A percentile compares a stretch with the other conserved stretches of the same genome.
phyloP scores from a whole-genome alignment of 176 grass and related monocot species.

The Phyllostachys edulis region DNA sequence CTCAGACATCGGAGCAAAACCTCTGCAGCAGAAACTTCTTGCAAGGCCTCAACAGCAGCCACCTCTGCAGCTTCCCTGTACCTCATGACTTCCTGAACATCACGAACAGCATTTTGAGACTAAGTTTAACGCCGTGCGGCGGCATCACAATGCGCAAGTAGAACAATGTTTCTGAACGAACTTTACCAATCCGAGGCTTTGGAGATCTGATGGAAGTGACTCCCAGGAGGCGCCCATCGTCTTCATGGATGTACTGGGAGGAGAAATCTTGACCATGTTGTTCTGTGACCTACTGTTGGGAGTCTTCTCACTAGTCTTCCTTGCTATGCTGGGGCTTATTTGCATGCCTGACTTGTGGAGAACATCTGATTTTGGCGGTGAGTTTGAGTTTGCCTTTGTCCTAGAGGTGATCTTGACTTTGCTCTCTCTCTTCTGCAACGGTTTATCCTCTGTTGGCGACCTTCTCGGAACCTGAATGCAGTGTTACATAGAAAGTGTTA shows the following conservation, averaged over 20 bases:
- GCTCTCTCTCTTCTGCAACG: slow-evolving; percentile 32
- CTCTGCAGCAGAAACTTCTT: slow-evolving; percentile 67
- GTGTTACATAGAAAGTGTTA: neutral
- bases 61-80: slow-evolving; percentile 67
- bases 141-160: neutral
- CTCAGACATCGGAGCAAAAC: slow-evolving; percentile 57
- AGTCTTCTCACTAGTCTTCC: slow-evolving; percentile 20
- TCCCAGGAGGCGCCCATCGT: slow-evolving; percentile 58
- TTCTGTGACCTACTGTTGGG: slow-evolving; percentile 1
- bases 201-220: slow-evolving; percentile 45
- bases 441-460: slow-evolving; percentile 48
- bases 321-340: slow-evolving; percentile 25
- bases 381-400: neutral
- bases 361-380: slow-evolving; percentile 13
- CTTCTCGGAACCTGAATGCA: slow-evolving; percentile 59
- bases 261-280: slow-evolving; percentile 40
- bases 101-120: neutral
- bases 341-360: neutral
- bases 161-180: neutral
- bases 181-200: slow-evolving; percentile 26
- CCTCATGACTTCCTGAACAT: slow-evolving; percentile 57
- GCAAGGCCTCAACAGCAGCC: slow-evolving; percentile 76
- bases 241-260: slow-evolving; percentile 29
- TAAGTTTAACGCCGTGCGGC: too few species aligned
- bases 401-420: slow-evolving; percentile 40